Percentiles rank a stretch among this genome's conserved stretches.
phyloP scores from a whole-genome alignment of 805 yeast genomes.

The Candida incommunis region DNA sequence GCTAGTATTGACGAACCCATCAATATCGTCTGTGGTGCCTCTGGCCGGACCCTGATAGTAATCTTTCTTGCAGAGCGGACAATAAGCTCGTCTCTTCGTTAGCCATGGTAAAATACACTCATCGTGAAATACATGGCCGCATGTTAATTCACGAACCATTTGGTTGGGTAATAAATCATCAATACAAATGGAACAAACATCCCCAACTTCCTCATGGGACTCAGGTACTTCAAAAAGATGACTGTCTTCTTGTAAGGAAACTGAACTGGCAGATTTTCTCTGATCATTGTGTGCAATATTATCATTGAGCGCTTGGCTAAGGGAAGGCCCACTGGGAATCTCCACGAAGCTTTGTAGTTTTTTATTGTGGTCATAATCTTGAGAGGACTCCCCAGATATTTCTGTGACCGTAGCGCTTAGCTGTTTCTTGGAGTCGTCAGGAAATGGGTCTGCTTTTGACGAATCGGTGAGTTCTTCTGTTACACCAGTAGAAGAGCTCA shows the following conservation, averaged over 20 bases:
- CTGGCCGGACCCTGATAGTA: slow-evolving; percentile 23
- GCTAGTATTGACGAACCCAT: too few relatives aligned
- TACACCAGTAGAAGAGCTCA: too few relatives aligned
- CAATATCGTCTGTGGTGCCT: too few relatives aligned
- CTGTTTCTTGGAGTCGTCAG: too few relatives aligned
- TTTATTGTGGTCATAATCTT: too few relatives aligned
- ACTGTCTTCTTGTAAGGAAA: background rate
- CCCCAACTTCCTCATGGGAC: background rate
- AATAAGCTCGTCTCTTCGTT: slow-evolving; percentile 57
- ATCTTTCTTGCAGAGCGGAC: slow-evolving; percentile 73
- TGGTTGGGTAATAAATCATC: slow-evolving; percentile 51
- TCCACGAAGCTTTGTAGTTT: background rate
- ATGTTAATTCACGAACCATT: slow-evolving; percentile 54
- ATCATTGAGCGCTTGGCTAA: background rate
- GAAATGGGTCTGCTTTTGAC: too few relatives aligned
- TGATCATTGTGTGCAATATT: background rate
- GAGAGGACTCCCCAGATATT: too few relatives aligned
- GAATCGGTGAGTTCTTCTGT: too few relatives aligned
- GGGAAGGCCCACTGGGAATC: background rate
- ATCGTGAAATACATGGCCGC: slow-evolving; percentile 75
- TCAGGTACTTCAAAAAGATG: background rate
- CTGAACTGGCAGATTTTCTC: background rate
- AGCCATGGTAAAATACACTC: slow-evolving; percentile 77
- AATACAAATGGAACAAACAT: slow-evolving; percentile 58
- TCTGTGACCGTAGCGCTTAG: too few relatives aligned